Conservation (phyloP, 441 rosid species). For the Viola pubescens region DNA sequence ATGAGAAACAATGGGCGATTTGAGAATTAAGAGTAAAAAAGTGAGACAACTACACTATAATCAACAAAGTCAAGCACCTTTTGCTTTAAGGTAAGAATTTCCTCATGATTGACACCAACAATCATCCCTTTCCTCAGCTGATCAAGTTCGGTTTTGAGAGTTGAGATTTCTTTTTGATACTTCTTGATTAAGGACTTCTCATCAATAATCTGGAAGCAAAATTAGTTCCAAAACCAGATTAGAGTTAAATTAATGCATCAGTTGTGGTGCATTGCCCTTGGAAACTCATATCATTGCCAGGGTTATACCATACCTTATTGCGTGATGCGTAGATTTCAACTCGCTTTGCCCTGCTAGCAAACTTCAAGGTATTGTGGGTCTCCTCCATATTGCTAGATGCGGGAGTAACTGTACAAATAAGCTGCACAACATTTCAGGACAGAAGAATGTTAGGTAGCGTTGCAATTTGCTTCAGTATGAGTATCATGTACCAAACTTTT, state of each 20-base stretch:
- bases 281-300: conserved; percentile 6
- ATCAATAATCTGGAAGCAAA: conserved; percentile 70
- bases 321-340: conserved; percentile 97
- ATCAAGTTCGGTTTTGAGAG: conserved; percentile 84
- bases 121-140: conserved; percentile 76
- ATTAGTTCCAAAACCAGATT: conserved; percentile 15
- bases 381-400: conserved; percentile 98
- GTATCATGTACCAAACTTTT: background rate
- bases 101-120: conserved; percentile 87
- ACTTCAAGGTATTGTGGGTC: conserved; percentile 96
- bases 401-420: conserved; percentile 97
- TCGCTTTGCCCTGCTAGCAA: conserved; percentile 97
- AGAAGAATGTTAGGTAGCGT: conserved; percentile 11
- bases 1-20: conserved; percentile 11
- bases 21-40: background rate
- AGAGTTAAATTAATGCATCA: conserved; percentile 12
- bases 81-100: conserved; percentile 80
- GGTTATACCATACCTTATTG: conserved; percentile 61
- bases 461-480: conserved; percentile 1
- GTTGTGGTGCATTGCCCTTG: background rate
- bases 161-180: conserved; percentile 91
- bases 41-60: background rate
- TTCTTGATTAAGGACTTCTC: conserved; percentile 97
- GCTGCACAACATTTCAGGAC: conserved; percentile 41
- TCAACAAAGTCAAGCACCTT: conserved; percentile 42